These are phyloP conservation scores for Nematocida sp. DNA, from an alignment of 371 early-diverging fungal genomes.

Conservation along the genomic window DNA sequence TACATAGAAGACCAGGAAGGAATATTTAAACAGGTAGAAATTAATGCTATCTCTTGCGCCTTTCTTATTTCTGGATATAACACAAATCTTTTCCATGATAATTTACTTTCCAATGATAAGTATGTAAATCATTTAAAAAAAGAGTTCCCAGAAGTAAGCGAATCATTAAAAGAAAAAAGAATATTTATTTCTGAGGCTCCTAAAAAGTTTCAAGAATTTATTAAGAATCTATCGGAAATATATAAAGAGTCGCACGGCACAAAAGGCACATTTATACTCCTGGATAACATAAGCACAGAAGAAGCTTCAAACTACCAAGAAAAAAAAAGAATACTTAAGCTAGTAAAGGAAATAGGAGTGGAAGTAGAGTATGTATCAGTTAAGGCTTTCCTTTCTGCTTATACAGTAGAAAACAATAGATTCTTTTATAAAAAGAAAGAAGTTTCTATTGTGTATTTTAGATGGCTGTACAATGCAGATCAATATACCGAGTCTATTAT, in stretches of 20 bases:
- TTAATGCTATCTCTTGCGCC: slow-evolving; percentile 51
- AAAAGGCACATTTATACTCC: slow-evolving; percentile 17
- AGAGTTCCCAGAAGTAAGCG: slow-evolving; percentile 20
- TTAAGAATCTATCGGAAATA: background rate
- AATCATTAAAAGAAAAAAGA: background rate
- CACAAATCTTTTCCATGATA: slow-evolving; percentile 37
- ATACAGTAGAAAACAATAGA: background rate
- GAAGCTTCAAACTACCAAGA: slow-evolving; percentile 40
- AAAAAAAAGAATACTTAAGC: slow-evolving; percentile 44
- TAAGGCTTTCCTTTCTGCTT: slow-evolving; percentile 18
- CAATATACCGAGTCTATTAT: slow-evolving; percentile 52
- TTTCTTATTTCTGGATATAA: slow-evolving; percentile 37
- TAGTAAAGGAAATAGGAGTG: slow-evolving; percentile 8
- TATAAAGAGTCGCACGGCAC: background rate
- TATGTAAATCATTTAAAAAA: slow-evolving; percentile 15
- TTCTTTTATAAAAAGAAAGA: slow-evolving; percentile 16
- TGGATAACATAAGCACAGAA: slow-evolving; percentile 20
- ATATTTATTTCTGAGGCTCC: slow-evolving; percentile 12
- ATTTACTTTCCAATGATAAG: background rate
- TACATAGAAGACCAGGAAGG: slow-evolving; percentile 43
- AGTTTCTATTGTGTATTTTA: slow-evolving; percentile 53
- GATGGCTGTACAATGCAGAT: slow-evolving; percentile 59
- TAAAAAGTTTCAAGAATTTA: background rate
- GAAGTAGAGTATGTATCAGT: slow-evolving; percentile 28
- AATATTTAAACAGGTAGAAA: slow-evolving; percentile 57